Percentiles rank a stretch among this genome's conserved stretches.
phyloP scores from a whole-genome alignment of 2,329 filamentous ascomycete genomes.

The Aspergillus sojae region DNA sequence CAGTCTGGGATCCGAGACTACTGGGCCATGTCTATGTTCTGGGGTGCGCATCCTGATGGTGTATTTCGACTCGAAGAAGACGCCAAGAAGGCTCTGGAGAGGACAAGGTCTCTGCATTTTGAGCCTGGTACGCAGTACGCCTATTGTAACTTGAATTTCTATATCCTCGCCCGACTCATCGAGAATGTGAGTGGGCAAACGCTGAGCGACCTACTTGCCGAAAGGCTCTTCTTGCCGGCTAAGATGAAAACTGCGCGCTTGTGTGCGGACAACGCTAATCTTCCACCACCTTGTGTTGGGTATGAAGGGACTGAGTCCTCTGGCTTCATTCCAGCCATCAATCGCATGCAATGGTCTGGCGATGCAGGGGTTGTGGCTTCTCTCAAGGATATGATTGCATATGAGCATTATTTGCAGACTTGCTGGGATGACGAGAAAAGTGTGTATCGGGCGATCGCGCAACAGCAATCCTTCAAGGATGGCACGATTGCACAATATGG shows the following conservation, averaged over 20 bases:
- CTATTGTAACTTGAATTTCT: constrained; percentile 51
- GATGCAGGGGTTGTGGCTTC: constrained; percentile 50
- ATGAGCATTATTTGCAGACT: constrained; percentile 45
- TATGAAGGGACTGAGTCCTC: constrained; percentile 46
- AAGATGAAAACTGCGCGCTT: constrained; percentile 47
- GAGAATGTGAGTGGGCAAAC: constrained; percentile 42
- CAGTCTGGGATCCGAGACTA: constrained; percentile 51
- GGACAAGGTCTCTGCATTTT: constrained; percentile 45
- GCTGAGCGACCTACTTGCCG: constrained; percentile 38
- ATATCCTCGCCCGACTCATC: constrained; percentile 40
- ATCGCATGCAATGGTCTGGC: constrained; percentile 51
- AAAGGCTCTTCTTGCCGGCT: constrained; percentile 45
- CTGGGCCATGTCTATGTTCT: constrained; percentile 49
- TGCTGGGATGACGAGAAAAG: constrained; percentile 34
- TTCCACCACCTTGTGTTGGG: constrained; percentile 45
- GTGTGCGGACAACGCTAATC: constrained; percentile 39
- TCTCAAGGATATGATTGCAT: constrained; percentile 51
- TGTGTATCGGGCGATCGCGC: constrained; percentile 36
- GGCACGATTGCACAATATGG: constrained; percentile 41
- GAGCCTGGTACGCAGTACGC: constrained; percentile 46
- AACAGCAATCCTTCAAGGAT: constrained; percentile 35
- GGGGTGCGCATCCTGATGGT: constrained; percentile 46
- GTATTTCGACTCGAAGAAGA: constrained; percentile 41
- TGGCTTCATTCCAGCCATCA: constrained; percentile 42
- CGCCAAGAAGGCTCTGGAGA: constrained; percentile 31